Evolutionary conservation across 2,329 filamentous ascomycete species (phyloP), one percentile per base, ranked within the genome.

Genomic region (Colletotrichum liaoningense): DNA sequence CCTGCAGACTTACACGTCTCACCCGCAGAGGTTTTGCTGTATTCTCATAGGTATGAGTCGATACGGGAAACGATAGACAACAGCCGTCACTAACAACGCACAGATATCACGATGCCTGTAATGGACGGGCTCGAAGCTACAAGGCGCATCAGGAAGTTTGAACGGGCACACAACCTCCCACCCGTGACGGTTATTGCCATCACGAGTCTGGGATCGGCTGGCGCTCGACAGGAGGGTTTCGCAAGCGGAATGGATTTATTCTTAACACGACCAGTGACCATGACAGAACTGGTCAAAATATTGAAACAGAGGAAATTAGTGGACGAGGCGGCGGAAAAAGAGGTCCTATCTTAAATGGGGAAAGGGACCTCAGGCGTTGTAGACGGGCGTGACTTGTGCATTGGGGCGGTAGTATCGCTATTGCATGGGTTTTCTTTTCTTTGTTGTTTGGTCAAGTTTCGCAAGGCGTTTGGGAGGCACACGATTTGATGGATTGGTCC

Each of bases 41-140:
- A 74, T 76, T 49, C 67, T 76, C 26, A 76, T 75, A 70, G 74
- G 70, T 74, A 73, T 2, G 67, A 57, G 1, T 7, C n/a, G n/a
- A n/a, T n/a, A n/a, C n/a, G n/a, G n/a, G n/a, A n/a, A n/a, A n/a
- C 1, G n/a, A 12, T 12, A 12, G 14, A 16, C 0, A n/a, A 5
- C 1, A 22, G 4, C 4, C 5, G 5, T 1, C 28, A 22, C 54
- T 74, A 12, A 74, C 52, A 16, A 3, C 1, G 1, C n/a, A 1
- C 33, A 73, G 86, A 88, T 72, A 82, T 86, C 11, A 84, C 80
- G 75, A 88, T 88, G 86, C 86, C 86, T 0, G 79, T 86, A 14
- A 81, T 87, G 30, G 82, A 87, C 72, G 83, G 83, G 0, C 81
- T 84, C 19, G 81, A 80, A 12, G 80, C 82, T 0, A 86, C 84